phyloP scores from a whole-genome alignment of 2,329 filamentous ascomycete species.

The Aspergillus aculeatus region DNA sequence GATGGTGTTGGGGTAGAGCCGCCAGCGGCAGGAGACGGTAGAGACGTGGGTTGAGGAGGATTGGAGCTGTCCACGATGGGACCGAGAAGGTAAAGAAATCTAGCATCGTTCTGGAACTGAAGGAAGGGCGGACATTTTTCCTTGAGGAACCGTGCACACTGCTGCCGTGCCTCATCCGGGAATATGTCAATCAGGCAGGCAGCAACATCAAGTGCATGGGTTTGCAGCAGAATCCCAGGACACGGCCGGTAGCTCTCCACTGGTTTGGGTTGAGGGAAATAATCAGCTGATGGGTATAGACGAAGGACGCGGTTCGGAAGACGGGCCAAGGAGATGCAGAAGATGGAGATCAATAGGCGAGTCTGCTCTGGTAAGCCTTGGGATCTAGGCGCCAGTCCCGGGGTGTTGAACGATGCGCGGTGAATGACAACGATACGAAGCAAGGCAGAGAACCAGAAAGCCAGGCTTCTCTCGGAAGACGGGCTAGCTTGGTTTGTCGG shows the following conservation, averaged over 20 bases:
- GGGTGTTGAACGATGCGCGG: constrained; percentile 34
- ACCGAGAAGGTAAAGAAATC: constrained; percentile 44
- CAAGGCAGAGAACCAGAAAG: constrained; percentile 44
- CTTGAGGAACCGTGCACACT: constrained; percentile 43
- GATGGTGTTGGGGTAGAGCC: constrained; percentile 32
- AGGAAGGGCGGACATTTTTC: constrained; percentile 42
- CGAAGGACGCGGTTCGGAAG: constrained; percentile 33
- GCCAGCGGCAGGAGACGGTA: constrained; percentile 33
- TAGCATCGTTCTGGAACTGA: constrained; percentile 40
- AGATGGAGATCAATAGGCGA: constrained; percentile 39
- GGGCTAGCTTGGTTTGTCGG: constrained; percentile 19
- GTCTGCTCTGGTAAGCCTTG: constrained; percentile 35
- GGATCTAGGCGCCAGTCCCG: constrained; percentile 22
- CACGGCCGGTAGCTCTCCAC: constrained; percentile 27
- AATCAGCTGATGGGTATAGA: constrained; percentile 31
- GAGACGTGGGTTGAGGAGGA: constrained; percentile 26
- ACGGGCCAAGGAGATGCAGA: constrained; percentile 42
- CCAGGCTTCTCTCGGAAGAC: constrained; percentile 32
- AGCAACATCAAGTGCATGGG: constrained; percentile 46
- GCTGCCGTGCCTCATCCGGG: constrained; percentile 43
- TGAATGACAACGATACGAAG: constrained; percentile 43
- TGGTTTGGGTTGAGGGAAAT: constrained; percentile 28
- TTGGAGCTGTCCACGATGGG: constrained; percentile 31
- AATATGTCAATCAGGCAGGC: constrained; percentile 46
- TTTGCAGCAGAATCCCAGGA: constrained; percentile 37